Evolutionary conservation across 768 basidiomycete genomes (phyloP), one percentile per base, ranked within the genome.

Genomic region (Ephemerocybe angulata): DNA sequence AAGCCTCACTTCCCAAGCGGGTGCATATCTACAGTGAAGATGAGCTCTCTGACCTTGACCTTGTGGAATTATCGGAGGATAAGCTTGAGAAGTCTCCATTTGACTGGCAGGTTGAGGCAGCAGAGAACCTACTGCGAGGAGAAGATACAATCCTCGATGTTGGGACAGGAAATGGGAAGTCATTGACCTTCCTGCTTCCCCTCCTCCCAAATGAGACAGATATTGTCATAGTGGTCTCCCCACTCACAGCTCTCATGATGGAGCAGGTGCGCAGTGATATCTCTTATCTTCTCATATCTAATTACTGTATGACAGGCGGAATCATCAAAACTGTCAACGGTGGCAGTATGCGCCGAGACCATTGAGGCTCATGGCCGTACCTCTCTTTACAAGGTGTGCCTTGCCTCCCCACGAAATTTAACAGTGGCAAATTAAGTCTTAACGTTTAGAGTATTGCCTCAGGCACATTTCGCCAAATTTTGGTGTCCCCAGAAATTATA

Each of bases 131-230:
- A 1, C 47, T 64, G 11, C 17, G 27, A n/a, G 63, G 63, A 21
- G 50, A 64, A 43, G 61, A 64, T 57, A 50, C 61, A 11, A 48
- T 64, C n/a, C 54, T 64, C 27, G 61, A 60, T 54, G 59, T 62
- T 40, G 59, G 57, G 12, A 61, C 60, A 1, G 60, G 60, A 15
- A 52, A 46, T 50, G 54, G 60, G 25, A 61, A 61, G 27, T 46
- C 41, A 4, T 33, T 58, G 33, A 42, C 35, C 28, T 61, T 61
- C 40, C 24, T 13, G 10, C 41, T 58, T 31, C 54, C 61, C 2
- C 54, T 60, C 28, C 24, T 59, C 40, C 43, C 55, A 6, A 30
- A 57, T 47, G 40, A 54, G 11, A 56, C 2, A 4, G 62, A 65
- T 40, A 58, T 61, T 3, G 29, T n/a, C 4, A 28, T 65, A 8